A percentile compares a stretch with the other conserved stretches of the same genome.
phyloP scores from a whole-genome alignment of 139 green algal species.

The Closterium sp. region DNA sequence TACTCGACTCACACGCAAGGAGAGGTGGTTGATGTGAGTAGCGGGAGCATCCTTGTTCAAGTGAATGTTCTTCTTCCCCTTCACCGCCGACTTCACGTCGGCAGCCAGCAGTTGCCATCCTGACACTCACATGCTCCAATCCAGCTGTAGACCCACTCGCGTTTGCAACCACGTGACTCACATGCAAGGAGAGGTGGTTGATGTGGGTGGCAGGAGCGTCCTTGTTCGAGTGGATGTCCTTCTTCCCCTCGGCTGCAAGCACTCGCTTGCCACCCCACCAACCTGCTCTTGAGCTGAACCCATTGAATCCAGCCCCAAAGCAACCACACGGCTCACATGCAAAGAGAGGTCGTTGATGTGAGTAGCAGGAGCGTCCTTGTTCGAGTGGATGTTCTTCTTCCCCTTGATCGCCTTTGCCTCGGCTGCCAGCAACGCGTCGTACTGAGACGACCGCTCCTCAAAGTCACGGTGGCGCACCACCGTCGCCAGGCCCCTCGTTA shows the following conservation, averaged over 20 bases:
- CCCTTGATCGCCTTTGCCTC: slow-evolving; percentile 75
- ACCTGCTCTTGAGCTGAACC: too few species aligned
- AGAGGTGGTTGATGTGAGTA: slow-evolving; percentile 83
- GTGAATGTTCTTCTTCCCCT: slow-evolving; percentile 82
- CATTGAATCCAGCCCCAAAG: too few species aligned
- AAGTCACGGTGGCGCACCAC: slow-evolving; percentile 70
- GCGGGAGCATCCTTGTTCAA: slow-evolving; percentile 70
- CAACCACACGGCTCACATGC: neutral
- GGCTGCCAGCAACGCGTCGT: slow-evolving; percentile 81
- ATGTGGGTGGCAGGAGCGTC: slow-evolving; percentile 66
- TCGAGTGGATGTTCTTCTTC: slow-evolving; percentile 79
- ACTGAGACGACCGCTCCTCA: slow-evolving; percentile 81
- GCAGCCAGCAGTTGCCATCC: too few species aligned
- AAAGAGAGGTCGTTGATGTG: slow-evolving; percentile 86
- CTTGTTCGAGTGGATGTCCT: slow-evolving; percentile 79
- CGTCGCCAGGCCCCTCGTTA: slow-evolving; percentile 79
- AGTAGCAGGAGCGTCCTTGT: slow-evolving; percentile 69
- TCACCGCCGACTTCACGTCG: slow-evolving; percentile 70
- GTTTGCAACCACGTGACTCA: neutral
- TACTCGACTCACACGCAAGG: slow-evolving; percentile 30
- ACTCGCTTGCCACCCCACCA: too few species aligned
- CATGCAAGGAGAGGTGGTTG: slow-evolving; percentile 81
- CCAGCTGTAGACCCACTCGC: too few species aligned
- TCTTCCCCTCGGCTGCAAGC: too few species aligned
- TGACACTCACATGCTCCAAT: too few species aligned